Conservation (phyloP, 495 filamentous ascomycete genomes). For the Penicillium desertorum region DNA sequence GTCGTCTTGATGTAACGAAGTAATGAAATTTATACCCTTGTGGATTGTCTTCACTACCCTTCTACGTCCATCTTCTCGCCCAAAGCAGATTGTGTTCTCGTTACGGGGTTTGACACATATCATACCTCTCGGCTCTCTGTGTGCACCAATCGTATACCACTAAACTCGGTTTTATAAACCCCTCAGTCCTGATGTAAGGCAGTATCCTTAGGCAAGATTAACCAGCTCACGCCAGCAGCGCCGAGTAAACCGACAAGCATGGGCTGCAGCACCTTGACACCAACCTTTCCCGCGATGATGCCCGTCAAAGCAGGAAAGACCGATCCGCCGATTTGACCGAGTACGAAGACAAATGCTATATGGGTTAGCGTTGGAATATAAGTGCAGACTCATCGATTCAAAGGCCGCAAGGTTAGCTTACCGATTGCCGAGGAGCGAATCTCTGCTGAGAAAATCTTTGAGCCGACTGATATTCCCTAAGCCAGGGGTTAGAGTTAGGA, state of each 20-base stretch:
- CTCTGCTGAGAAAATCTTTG: slow-evolving; percentile 29
- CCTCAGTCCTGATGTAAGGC: slow-evolving; percentile 15
- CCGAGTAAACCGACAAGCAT: slow-evolving; percentile 33
- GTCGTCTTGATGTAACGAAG: slow-evolving; percentile 17
- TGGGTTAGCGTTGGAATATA: background rate
- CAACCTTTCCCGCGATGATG: slow-evolving; percentile 25
- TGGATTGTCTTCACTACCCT: no score
- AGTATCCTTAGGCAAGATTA: slow-evolving; percentile 38
- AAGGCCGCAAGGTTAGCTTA: slow-evolving; percentile 1
- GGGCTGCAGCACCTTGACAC: slow-evolving; percentile 34
- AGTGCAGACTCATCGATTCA: background rate
- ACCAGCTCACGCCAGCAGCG: slow-evolving; percentile 34
- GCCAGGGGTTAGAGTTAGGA: background rate
- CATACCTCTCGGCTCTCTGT: background rate
- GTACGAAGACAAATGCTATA: slow-evolving; percentile 31
- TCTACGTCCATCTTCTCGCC: background rate
- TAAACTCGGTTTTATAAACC: background rate
- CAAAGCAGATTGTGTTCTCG: background rate
- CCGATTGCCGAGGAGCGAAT: slow-evolving; percentile 32
- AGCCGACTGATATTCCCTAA: slow-evolving; percentile 33
- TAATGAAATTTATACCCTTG: slow-evolving; percentile 22
- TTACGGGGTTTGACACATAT: background rate
- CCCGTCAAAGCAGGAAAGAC: slow-evolving; percentile 34
- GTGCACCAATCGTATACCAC: background rate
- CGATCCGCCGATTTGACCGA: slow-evolving; percentile 31